These are phyloP conservation scores for Raphanus sativus DNA, from an alignment of 345 rosid genomes.

Conservation along the genomic window DNA sequence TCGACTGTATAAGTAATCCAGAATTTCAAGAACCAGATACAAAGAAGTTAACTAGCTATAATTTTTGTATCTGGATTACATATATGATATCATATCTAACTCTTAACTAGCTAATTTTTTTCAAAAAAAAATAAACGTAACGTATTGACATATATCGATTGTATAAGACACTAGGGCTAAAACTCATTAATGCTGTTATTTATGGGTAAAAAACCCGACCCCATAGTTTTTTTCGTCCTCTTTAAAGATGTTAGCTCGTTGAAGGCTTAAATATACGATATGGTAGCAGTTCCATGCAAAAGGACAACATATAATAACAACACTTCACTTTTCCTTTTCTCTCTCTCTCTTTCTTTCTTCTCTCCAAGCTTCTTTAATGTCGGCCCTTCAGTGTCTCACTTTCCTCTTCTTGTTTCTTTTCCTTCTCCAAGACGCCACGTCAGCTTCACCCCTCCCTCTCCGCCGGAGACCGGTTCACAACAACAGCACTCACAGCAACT, in stretches of 20 bases:
- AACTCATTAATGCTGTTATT: conserved; percentile 25
- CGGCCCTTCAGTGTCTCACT: conserved; percentile 28
- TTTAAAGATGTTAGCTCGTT: conserved; percentile 10
- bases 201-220: conserved; percentile 17
- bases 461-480: background rate
- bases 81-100: background rate
- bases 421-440: conserved; percentile 28
- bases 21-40: background rate
- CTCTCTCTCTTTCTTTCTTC: background rate
- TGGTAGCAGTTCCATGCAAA: conserved; percentile 30
- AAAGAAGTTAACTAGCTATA: too few relatives aligned
- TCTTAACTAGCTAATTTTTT: background rate
- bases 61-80: too few relatives aligned
- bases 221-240: conserved; percentile 16
- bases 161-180: background rate
- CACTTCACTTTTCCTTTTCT: conserved; percentile 3
- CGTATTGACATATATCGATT: background rate
- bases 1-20: background rate
- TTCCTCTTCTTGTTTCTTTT: conserved; percentile 20
- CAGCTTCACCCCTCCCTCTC: conserved; percentile 21
- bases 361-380: conserved; percentile 33
- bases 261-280: conserved; percentile 19
- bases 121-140: too few relatives aligned
- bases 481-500: conserved; percentile 14
- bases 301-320: conserved; percentile 26